These are phyloP conservation scores for Hypocrella siamensis DNA, from an alignment of 2,329 filamentous ascomycete genomes.

Conservation along the genomic window DNA sequence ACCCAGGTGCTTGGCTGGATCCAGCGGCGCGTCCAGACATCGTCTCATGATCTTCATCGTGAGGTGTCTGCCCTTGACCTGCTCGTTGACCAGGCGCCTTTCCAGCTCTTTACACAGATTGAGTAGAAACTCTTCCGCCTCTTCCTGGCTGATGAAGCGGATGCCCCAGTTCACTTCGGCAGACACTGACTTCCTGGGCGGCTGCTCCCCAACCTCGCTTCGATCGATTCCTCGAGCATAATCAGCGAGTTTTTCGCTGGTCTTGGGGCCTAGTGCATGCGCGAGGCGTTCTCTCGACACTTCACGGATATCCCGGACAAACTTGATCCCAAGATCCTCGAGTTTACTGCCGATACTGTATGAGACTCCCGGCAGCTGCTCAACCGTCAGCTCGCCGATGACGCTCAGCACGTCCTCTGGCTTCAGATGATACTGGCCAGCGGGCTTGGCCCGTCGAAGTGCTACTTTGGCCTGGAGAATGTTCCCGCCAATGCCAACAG, in stretches of 20 bases:
- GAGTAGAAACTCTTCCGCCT: conserved; percentile 81
- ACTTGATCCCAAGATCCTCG: conserved; percentile 69
- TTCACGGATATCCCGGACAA: conserved; percentile 69
- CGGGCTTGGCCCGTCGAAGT: conserved; percentile 81
- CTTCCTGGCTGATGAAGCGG: conserved; percentile 77
- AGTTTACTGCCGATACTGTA: conserved; percentile 77
- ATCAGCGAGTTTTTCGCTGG: conserved; percentile 77
- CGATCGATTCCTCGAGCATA: conserved; percentile 81
- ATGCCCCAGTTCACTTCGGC: conserved; percentile 98
- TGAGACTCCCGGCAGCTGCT: conserved; percentile 81
- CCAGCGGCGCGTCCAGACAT: conserved; percentile 70
- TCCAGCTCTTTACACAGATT: conserved; percentile 77
- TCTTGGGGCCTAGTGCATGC: conserved; percentile 72
- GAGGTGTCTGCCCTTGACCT: conserved; percentile 73
- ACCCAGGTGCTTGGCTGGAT: conserved; percentile 83
- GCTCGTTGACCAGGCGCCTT: conserved; percentile 63
- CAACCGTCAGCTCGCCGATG: conserved; percentile 61
- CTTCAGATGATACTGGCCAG: conserved; percentile 78
- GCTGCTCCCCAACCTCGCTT: conserved; percentile 72
- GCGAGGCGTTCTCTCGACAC: conserved; percentile 61
- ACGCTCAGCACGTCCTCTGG: conserved; percentile 65
- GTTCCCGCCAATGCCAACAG: conserved; percentile 81
- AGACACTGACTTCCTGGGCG: conserved; percentile 82
- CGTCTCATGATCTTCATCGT: conserved; percentile 93
- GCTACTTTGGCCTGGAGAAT: conserved; percentile 86